Percentiles rank a stretch among this genome's conserved stretches.
These are phyloP conservation scores for Oldenlandia corymbosa DNA, from an alignment of 257 asterid species.

Conservation along the genomic window DNA sequence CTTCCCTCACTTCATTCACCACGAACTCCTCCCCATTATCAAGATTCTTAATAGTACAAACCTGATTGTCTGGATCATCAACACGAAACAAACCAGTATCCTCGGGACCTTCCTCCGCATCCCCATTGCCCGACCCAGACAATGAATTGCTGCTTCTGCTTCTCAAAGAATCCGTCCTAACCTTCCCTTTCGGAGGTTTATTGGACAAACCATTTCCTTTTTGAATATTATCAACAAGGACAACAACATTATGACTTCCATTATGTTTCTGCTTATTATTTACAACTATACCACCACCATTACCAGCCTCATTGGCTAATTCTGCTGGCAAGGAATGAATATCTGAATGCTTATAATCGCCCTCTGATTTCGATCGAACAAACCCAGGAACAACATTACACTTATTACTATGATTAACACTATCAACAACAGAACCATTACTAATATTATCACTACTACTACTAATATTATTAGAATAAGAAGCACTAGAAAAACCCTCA, in stretches of 20 bases:
- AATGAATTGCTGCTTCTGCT: conserved; percentile 23
- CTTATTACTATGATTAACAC: background rate
- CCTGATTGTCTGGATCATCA: conserved; percentile 32
- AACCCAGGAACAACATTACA: conserved; percentile 16
- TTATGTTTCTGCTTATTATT: conserved; percentile 21
- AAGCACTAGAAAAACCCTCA: conserved; percentile 14
- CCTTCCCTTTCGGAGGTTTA: conserved; percentile 39
- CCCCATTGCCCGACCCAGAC: conserved; percentile 13
- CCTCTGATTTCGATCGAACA: conserved; percentile 57
- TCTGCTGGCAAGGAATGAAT: conserved; percentile 18
- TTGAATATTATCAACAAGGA: conserved; percentile 13
- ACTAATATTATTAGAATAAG: background rate
- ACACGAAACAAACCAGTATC: conserved; percentile 21
- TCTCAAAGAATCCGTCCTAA: conserved; percentile 17
- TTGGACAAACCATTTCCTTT: conserved; percentile 26
- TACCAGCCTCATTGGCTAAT: conserved; percentile 12
- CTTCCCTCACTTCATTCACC: conserved; percentile 88
- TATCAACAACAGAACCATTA: background rate
- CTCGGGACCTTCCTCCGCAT: conserved; percentile 19
- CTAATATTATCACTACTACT: background rate
- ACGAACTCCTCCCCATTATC: conserved; percentile 94
- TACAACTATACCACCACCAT: conserved; percentile 27
- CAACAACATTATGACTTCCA: conserved; percentile 15
- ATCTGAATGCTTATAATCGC: conserved; percentile 29
- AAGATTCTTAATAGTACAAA: conserved; percentile 79